Conservation (phyloP, 176 grass and related monocot genomes). For the Triticum turgidum region DNA sequence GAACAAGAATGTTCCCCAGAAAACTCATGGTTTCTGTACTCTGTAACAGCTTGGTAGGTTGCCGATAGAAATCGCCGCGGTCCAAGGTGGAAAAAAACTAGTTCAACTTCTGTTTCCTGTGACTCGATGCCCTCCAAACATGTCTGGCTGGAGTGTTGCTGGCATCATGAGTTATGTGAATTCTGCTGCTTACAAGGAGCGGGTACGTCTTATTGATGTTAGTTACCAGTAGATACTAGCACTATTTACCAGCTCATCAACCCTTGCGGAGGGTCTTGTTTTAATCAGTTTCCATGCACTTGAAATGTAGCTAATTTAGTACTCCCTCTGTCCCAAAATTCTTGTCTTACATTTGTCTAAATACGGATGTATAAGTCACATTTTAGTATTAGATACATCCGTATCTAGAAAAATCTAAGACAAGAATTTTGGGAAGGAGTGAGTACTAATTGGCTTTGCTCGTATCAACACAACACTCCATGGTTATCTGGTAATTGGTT, state of each 20-base stretch:
- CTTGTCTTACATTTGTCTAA: too few species aligned
- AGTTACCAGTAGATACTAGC: neutral
- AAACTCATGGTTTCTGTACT: neutral
- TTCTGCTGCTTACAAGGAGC: conserved; percentile 18
- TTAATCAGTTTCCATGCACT: neutral
- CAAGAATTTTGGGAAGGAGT: too few species aligned
- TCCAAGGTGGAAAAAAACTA: neutral
- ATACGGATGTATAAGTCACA: too few species aligned
- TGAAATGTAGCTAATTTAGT: neutral
- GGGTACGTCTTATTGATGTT: neutral
- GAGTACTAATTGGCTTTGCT: neutral
- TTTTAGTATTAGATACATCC: too few species aligned
- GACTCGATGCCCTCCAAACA: neutral
- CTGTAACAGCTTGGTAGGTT: conserved; percentile 29
- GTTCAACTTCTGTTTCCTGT: neutral
- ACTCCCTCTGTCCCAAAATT: too few species aligned
- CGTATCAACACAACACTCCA: neutral
- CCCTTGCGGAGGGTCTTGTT: neutral
- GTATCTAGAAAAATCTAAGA: too few species aligned
- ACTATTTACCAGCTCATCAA: neutral
- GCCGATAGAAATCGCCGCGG: conserved; percentile 20
- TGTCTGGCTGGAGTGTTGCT: conserved; percentile 9
- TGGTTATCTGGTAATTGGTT: neutral
- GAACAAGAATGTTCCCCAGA: neutral
- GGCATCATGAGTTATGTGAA: conserved; percentile 10